Percentiles rank a stretch among this genome's conserved stretches.
Evolutionary conservation across 257 asterid genomes (phyloP).

Genomic region (Haberlea rhodopensis): DNA sequence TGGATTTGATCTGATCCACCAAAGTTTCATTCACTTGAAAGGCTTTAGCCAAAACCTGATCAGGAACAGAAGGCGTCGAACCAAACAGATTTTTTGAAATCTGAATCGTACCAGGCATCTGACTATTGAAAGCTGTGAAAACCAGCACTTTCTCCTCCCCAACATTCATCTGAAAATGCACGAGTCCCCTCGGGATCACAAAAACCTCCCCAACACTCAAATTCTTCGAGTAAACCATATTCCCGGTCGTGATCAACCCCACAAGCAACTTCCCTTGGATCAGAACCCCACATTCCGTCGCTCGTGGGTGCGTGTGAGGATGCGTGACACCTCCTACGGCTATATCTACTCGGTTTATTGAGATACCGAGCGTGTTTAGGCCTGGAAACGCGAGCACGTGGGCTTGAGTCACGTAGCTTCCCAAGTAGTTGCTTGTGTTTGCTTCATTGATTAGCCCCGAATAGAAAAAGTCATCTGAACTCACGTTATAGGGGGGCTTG

Average conservation of each 20-base stretch:
- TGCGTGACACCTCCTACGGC: conserved; percentile 50
- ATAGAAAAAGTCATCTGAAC: conserved; percentile 54
- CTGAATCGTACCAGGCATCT: conserved; percentile 42
- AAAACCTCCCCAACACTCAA: conserved; percentile 50
- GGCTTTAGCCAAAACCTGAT: conserved; percentile 50
- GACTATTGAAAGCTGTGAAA: conserved; percentile 61
- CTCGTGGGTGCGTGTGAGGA: conserved; percentile 63
- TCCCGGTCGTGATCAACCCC: conserved; percentile 47
- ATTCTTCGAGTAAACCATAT: conserved; percentile 34
- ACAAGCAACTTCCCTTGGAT: conserved; percentile 42
- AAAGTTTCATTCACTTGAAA: conserved; percentile 40
- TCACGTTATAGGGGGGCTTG: conserved; percentile 39
- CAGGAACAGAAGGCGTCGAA: conserved; percentile 49
- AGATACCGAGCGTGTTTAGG: conserved; percentile 53
- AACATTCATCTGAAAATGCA: conserved; percentile 60
- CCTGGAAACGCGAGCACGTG: conserved; percentile 52
- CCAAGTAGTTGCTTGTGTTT: conserved; percentile 29
- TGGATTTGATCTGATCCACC: conserved; percentile 38
- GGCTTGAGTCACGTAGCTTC: conserved; percentile 26
- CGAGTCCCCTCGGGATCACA: conserved; percentile 51
- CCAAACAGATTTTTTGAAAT: conserved; percentile 39
- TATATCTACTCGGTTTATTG: conserved; percentile 54
- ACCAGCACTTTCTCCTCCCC: conserved; percentile 46
- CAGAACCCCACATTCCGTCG: conserved; percentile 49
- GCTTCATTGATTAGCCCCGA: conserved; percentile 43